phyloP scores from a whole-genome alignment of 768 basidiomycete species.

The Kwoniella newhampshirensis region DNA sequence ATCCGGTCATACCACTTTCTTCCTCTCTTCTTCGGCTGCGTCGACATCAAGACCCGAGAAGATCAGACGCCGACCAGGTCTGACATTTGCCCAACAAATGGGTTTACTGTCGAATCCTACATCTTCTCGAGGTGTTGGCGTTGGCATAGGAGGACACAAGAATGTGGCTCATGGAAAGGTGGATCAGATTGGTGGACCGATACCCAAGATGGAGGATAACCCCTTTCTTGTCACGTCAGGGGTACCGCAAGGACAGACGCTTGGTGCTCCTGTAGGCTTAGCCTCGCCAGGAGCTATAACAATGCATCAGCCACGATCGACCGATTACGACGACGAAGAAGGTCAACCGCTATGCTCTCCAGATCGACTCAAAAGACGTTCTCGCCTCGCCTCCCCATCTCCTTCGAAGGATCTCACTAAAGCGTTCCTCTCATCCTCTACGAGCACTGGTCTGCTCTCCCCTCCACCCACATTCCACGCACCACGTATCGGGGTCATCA shows the following conservation, averaged over 20 bases:
- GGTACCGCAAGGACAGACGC: slow-evolving; percentile 21
- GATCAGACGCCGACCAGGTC: slow-evolving; percentile 36
- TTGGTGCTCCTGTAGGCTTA: slow-evolving; percentile 6
- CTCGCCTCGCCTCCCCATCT: slow-evolving; percentile 11
- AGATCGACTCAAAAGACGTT: background rate
- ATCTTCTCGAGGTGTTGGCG: slow-evolving; percentile 26
- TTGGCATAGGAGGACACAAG: slow-evolving; percentile 41
- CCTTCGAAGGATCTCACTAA: slow-evolving; percentile 2
- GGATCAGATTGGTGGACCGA: slow-evolving; percentile 23
- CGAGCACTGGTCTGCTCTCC: slow-evolving; percentile 15
- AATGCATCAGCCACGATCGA: slow-evolving; percentile 13
- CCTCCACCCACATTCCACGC: slow-evolving; percentile 25
- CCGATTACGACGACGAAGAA: slow-evolving; percentile 4
- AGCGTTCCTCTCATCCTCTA: background rate
- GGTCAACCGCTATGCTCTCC: background rate
- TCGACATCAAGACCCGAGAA: slow-evolving; percentile 11
- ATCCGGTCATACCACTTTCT: slow-evolving; percentile 43
- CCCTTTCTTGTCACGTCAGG: background rate
- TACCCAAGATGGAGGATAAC: background rate
- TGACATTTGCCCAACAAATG: slow-evolving; percentile 49
- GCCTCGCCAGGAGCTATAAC: slow-evolving; percentile 29
- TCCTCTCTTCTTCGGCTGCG: slow-evolving; percentile 24
- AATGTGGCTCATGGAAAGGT: slow-evolving; percentile 23
- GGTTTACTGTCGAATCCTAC: slow-evolving; percentile 24
- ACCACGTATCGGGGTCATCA: slow-evolving; percentile 7